Evolutionary conservation across 192 early-diverging fungal species (phyloP).

Genomic region (Mortierella alpina): DNA sequence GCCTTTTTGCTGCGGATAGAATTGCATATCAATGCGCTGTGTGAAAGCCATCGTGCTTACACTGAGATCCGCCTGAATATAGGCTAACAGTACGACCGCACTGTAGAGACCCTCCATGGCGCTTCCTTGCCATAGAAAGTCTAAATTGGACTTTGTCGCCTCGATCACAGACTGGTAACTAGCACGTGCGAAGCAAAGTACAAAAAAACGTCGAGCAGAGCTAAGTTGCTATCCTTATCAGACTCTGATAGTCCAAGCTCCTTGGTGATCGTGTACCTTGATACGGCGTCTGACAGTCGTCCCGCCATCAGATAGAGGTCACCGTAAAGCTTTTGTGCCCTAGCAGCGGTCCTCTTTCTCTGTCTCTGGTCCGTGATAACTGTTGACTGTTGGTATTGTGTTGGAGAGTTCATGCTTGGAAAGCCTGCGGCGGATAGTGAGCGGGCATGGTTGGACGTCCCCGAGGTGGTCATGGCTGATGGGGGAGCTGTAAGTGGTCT

Average conservation of each 20-base stretch:
- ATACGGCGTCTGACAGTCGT: constrained; percentile 75
- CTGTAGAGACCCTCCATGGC: constrained; percentile 77
- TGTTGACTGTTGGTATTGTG: constrained; percentile 37
- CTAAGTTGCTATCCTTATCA: not conserved
- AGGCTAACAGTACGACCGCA: constrained; percentile 67
- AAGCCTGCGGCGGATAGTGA: constrained; percentile 54
- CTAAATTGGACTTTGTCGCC: constrained; percentile 68
- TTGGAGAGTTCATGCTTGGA: constrained; percentile 12
- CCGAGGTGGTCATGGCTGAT: constrained; percentile 57
- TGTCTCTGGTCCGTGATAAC: constrained; percentile 54
- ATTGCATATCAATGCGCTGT: too few relatives aligned
- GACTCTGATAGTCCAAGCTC: not conserved
- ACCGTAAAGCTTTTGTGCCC: constrained; percentile 79
- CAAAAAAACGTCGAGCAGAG: not conserved
- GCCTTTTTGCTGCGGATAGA: too few relatives aligned
- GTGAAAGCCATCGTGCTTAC: constrained; percentile 46
- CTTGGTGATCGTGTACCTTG: constrained; percentile 47
- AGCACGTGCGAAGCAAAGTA: not conserved
- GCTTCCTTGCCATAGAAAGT: constrained; percentile 82
- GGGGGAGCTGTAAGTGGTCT: constrained; percentile 56
- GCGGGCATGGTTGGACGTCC: constrained; percentile 43
- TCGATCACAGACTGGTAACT: constrained; percentile 79
- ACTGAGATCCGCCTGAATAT: constrained; percentile 71
- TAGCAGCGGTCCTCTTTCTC: constrained; percentile 72
- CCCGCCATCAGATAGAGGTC: constrained; percentile 84